phyloP scores from a whole-genome alignment of 2,329 filamentous ascomycete species.

The Xylariaceae sp. region DNA sequence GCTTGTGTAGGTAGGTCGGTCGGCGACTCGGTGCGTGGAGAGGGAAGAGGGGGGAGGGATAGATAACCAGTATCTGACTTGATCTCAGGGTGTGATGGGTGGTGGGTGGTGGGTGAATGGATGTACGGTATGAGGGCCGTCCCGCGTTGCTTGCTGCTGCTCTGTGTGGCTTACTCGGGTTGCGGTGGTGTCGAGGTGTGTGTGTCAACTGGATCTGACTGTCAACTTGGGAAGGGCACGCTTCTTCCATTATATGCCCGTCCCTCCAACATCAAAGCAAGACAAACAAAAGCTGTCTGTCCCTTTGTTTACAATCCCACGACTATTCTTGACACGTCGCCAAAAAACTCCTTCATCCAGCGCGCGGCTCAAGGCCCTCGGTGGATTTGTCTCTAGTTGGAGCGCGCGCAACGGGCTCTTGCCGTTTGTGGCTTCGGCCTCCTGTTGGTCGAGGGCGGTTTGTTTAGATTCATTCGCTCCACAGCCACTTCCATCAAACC shows the following conservation, averaged over 20 bases:
- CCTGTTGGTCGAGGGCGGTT: slow-evolving; percentile 10
- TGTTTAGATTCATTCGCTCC: neutral
- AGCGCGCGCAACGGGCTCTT: slow-evolving; percentile 18
- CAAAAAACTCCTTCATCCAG: no score
- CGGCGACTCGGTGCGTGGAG: no score
- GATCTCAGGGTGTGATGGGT: neutral
- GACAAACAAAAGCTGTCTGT: no score
- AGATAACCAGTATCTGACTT: no score
- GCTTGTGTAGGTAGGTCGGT: no score
- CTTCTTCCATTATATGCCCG: slow-evolving; percentile 17
- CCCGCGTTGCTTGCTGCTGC: no score
- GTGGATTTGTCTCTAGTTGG: slow-evolving; percentile 12
- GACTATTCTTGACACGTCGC: slow-evolving; percentile 13
- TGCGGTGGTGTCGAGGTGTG: slow-evolving; percentile 10
- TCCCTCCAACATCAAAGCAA: slow-evolving; percentile 2
- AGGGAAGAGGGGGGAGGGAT: no score
- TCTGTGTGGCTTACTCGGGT: slow-evolving; percentile 21
- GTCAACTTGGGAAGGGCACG: no score
- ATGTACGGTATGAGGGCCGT: slow-evolving; percentile 21
- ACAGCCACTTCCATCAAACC: no score
- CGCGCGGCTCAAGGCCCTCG: slow-evolving; percentile 25
- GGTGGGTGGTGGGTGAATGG: slow-evolving; percentile 8
- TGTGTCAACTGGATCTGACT: no score
- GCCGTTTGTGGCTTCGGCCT: slow-evolving; percentile 3
- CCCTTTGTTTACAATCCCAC: no score